Base-by-base conservation (phyloP, 2,329 filamentous ascomycete species). In the Fragosphaeria purpurea region DNA sequence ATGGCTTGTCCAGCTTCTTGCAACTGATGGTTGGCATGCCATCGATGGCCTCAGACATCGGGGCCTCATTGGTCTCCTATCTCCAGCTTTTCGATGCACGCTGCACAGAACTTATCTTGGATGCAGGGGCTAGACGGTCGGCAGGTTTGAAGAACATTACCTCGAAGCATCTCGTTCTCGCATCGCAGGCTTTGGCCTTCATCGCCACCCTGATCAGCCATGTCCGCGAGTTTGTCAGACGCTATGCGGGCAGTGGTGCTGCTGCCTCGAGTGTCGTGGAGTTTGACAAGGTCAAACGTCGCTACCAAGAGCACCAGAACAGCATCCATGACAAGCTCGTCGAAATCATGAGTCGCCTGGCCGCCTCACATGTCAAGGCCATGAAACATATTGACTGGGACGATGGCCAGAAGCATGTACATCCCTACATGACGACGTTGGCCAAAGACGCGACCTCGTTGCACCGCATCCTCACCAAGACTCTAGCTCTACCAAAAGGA, bases 101-200 rank as follows among this genome's bases (percentile, higher is more conserved):
- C 30, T 89, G 89, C 51, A 94, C 86, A n/a, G 93, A 98, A 63
- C 78, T 97, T 52, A 96, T 97, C 56, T 81, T 97, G 6, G 93
- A 91, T 1, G 93, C 93, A 1, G 93, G 93, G 5, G 93, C 93
- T 5, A 96, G 88, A 6, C 77, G 82, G 38, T 89, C 85, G 32
- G 91, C 90, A 1, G 91, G 91, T 0, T 72, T 98, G 13, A 95
- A 89, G 65, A 95, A 95, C 61, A 98, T 98, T 64, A 95, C 88
- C 1, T 95, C 91, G 0, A 93, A 93, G 60, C 91, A 98, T 67
- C 77, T 98, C 2, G 90, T 93, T 0, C 79, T 97, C 30, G 90
- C 93, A 3, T 90, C 86, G 0, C 91, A 96, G 65, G 86, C 89
- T 0, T 69, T 97, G 22, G 84, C 85, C 44, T 96, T 98, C 63